Evolutionary conservation across 208 protist genomes (phyloP).

Genomic region (Leishmania lainsoni): DNA sequence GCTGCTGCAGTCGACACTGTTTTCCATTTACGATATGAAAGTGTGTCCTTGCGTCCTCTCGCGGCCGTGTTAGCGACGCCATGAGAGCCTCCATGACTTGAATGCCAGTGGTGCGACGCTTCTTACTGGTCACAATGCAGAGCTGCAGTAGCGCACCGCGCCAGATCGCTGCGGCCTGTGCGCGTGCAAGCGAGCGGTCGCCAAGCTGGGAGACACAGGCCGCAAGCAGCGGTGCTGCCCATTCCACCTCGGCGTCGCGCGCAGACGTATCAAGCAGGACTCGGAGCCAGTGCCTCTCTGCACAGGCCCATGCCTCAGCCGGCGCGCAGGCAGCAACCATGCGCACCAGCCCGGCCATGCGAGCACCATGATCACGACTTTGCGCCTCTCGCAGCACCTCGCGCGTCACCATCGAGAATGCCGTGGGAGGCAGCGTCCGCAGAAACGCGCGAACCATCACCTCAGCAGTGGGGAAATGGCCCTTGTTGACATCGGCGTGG

Average conservation of each 20-base stretch:
- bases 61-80: slow-evolving; percentile 19
- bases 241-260: slow-evolving; percentile 35
- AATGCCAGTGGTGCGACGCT: slow-evolving; percentile 12
- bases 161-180: slow-evolving; percentile 12
- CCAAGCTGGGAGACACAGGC: slow-evolving; percentile 44
- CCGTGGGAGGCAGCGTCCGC: slow-evolving; percentile 18
- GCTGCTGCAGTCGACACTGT: not conserved
- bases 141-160: slow-evolving; percentile 20
- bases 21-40: not conserved
- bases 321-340: slow-evolving; percentile 37
- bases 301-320: slow-evolving; percentile 41
- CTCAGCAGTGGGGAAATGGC: not conserved
- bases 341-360: slow-evolving; percentile 36
- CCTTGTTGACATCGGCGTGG: slow-evolving; percentile 9
- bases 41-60: not conserved
- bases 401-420: slow-evolving; percentile 12
- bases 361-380: slow-evolving; percentile 32
- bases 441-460: slow-evolving; percentile 17
- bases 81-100: slow-evolving; percentile 15
- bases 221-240: slow-evolving; percentile 45
- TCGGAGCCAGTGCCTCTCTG: slow-evolving; percentile 36
- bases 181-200: slow-evolving; percentile 5
- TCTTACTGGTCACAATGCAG: slow-evolving; percentile 22
- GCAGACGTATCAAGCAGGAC: slow-evolving; percentile 29
- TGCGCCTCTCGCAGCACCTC: slow-evolving; percentile 21